phyloP scores from a whole-genome alignment of 2,329 filamentous ascomycete species.

The Cercospora berteroae region DNA sequence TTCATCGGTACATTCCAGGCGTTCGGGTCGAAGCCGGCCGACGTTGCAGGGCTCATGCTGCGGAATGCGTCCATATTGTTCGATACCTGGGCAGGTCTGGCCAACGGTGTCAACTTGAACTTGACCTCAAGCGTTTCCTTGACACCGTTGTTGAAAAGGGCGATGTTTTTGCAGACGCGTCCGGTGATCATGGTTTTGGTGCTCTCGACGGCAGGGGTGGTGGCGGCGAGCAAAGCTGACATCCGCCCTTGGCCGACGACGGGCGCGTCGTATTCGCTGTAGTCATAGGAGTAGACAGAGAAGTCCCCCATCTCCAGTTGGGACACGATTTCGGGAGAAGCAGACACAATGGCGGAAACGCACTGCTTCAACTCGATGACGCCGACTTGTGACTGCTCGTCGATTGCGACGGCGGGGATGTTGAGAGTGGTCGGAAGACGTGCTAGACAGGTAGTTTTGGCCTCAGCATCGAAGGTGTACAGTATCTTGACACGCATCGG shows the following conservation, averaged over 20 bases:
- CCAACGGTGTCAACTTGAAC: conserved; percentile 77
- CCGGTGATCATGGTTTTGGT: conserved; percentile 78
- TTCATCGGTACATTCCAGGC: conserved; percentile 66
- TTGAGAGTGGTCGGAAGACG: conserved; percentile 76
- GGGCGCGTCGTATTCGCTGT: conserved; percentile 89
- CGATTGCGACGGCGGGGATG: conserved; percentile 76
- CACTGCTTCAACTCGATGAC: conserved; percentile 84
- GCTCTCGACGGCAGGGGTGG: conserved; percentile 58
- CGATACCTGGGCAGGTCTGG: conserved; percentile 61
- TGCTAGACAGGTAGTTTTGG: conserved; percentile 84
- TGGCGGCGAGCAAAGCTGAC: conserved; percentile 71
- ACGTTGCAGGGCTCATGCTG: conserved; percentile 57
- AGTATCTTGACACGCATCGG: conserved; percentile 78
- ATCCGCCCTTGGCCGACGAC: conserved; percentile 94
- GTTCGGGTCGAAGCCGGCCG: conserved; percentile 63
- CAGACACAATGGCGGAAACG: conserved; percentile 72
- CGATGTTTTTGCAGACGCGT: conserved; percentile 81
- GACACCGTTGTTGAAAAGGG: conserved; percentile 76
- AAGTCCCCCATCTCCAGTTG: conserved; percentile 72
- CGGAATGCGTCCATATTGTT: conserved; percentile 59
- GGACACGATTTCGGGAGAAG: conserved; percentile 81
- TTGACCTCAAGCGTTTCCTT: conserved; percentile 92
- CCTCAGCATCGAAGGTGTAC: conserved; percentile 90
- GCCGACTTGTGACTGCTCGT: conserved; percentile 78
- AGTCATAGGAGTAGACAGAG: conserved; percentile 96